phyloP scores from a whole-genome alignment of 768 basidiomycete species.

The Tricholoma furcatifolium region DNA sequence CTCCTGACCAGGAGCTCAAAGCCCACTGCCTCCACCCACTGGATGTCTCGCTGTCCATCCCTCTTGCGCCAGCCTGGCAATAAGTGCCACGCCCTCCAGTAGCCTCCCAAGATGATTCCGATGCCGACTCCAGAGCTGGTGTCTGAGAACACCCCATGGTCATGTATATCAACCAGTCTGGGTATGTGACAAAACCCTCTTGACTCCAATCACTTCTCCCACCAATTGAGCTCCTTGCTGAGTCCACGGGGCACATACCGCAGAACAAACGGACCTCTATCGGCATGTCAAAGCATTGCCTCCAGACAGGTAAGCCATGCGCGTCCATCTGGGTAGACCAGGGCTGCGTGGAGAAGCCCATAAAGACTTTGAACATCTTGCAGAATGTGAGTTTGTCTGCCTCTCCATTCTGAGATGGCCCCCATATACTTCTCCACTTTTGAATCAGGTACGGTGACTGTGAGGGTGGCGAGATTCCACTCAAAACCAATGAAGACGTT shows the following conservation, averaged over 20 bases:
- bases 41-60: too few species aligned
- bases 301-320: too few species aligned
- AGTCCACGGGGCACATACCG: conserved; percentile 4
- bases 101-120: conserved; percentile 25
- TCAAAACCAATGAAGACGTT: conserved; percentile 1
- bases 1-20: conserved; percentile 32
- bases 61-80: conserved; percentile 22
- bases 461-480: conserved; percentile 1
- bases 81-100: too few species aligned
- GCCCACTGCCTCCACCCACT: too few species aligned
- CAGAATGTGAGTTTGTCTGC: conserved; percentile 14
- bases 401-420: conserved; percentile 21
- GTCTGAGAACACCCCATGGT: conserved; percentile 32
- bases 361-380: conserved; percentile 25
- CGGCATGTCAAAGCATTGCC: conserved; percentile 22
- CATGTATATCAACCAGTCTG: too few species aligned
- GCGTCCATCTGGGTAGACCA: too few species aligned
- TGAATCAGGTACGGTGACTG: not conserved
- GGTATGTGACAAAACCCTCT: too few species aligned
- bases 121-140: conserved; percentile 27
- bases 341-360: too few species aligned
- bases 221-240: conserved; percentile 24
- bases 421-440: conserved; percentile 4
- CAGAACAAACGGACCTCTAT: conserved; percentile 25
- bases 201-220: conserved; percentile 12